Conservation (phyloP, 495 filamentous ascomycete species). For the Viridothelium virens region DNA sequence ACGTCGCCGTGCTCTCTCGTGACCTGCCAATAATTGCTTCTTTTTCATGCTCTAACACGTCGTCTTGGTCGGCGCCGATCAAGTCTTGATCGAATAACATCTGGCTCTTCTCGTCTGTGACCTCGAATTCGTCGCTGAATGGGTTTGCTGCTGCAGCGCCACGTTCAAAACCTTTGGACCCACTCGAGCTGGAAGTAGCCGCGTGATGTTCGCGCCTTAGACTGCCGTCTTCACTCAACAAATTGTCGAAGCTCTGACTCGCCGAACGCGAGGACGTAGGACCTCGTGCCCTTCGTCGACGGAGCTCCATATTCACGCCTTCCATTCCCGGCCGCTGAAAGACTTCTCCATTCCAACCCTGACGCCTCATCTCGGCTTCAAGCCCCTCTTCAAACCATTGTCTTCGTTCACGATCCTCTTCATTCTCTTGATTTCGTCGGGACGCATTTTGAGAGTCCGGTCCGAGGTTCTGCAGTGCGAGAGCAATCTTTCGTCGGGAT, state of each 20-base stretch:
- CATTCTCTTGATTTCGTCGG: constrained; percentile 59
- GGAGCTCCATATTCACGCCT: constrained; percentile 23
- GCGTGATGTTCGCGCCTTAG: constrained; percentile 34
- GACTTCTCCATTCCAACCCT: constrained; percentile 38
- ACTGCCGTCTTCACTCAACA: constrained; percentile 49
- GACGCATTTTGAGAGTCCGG: constrained; percentile 58
- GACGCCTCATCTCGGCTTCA: constrained; percentile 2
- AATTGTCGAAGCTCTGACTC: constrained; percentile 44
- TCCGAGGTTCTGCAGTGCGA: constrained; percentile 68
- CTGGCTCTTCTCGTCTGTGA: constrained; percentile 31
- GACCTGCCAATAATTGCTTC: constrained; percentile 1
- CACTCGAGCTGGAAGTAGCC: constrained; percentile 45
- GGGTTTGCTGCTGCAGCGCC: constrained; percentile 50
- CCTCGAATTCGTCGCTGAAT: constrained; percentile 41
- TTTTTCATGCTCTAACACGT: constrained; percentile 10
- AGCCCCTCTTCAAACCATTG: constrained; percentile 11
- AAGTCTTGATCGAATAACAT: constrained; percentile 12
- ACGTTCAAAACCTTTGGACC: constrained; percentile 42
- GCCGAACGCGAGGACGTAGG: constrained; percentile 5
- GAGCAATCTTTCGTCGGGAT: constrained; percentile 67
- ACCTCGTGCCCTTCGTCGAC: constrained; percentile 17
- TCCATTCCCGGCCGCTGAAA: constrained; percentile 42
- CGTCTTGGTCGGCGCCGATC: constrained; percentile 8
- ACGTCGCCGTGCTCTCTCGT: constrained; percentile 6
- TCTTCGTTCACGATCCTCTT: constrained; percentile 23